phyloP scores from a whole-genome alignment of 306 rosid species.

The Lablab purpureus region DNA sequence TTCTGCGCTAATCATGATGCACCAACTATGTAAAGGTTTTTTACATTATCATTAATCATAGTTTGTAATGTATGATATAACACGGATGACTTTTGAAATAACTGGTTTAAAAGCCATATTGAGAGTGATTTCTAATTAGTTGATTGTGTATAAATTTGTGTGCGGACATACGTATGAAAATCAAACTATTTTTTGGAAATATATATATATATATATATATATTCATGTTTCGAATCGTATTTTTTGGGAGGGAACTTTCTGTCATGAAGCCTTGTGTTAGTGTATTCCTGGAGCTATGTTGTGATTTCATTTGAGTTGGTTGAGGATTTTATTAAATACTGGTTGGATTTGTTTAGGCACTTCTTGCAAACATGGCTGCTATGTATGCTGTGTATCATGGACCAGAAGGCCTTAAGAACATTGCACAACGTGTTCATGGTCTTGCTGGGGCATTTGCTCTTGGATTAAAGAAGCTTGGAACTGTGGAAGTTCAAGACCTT shows the following conservation, averaged over 20 bases:
- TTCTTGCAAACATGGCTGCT: constrained; percentile 99
- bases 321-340: constrained; percentile 41
- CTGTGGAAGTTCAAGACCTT: constrained; percentile 88
- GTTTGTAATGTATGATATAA: not conserved
- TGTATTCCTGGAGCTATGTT: constrained; percentile 18
- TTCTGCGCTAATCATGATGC: not conserved
- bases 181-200: not conserved
- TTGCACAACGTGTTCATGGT: constrained; percentile 89
- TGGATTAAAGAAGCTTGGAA: constrained; percentile 92
- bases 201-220: no score
- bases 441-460: constrained; percentile 90
- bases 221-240: not conserved
- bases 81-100: not conserved
- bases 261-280: not conserved
- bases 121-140: not conserved
- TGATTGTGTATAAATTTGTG: not conserved
- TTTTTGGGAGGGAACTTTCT: not conserved
- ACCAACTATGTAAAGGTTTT: not conserved
- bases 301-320: constrained; percentile 29
- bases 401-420: constrained; percentile 92
- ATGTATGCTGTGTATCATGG: constrained; percentile 99
- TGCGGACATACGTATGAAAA: not conserved
- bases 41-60: not conserved
- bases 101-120: not conserved
- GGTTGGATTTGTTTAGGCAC: constrained; percentile 64